Base-by-base conservation (phyloP, 2,329 filamentous ascomycete genomes). In the Cercospora sp. region DNA sequence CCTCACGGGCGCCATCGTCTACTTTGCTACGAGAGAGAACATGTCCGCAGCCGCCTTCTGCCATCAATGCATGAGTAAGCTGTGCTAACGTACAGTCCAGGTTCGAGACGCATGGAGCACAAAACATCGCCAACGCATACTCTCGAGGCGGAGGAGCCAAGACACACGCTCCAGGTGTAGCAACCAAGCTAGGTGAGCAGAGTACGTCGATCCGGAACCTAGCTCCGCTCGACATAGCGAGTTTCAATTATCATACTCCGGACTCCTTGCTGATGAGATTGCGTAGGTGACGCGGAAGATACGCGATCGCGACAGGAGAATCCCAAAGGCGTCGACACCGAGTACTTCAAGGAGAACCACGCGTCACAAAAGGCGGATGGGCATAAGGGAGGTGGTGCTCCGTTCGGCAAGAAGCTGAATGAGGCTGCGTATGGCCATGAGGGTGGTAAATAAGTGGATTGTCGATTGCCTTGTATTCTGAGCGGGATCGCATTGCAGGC, bases 41-140 rank as follows among this genome's bases (percentile, higher is more conserved):
- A 31, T 58, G 62, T 64, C 39, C 20, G 62, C 3, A 3, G 10
- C 7, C n/a, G 31, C 6, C 28, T 7, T 5, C 23, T 59, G 8
- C n/a, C 9, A 2, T 31, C 55, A 1, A 6, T 10, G 12, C 3
- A 33, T 20, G 31, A 23, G 6, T 4, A 31, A 7, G 13, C 6
- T 3, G n/a, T 16, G 30, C 58, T 23, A 28, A 28, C 12, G 31
- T 31, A 6, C n/a, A 33, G 30, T 20, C 6, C 51, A 68, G 74
- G 7, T 76, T 80, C 68, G 72, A 79, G 60, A 80, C 78, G 3
- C 77, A 73, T 36, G 78, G 72, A 59, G 72, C 75, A 16, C 74
- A 78, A 67, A 76, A 77, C 69, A 75, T 80, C 23, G 77, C 72
- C 55, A 72, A 78, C 64, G 68, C 76, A 48, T 78, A 74, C 63